These are phyloP conservation scores for Nidula niveotomentosa DNA, from an alignment of 1,284 basidiomycete genomes.

Conservation along the genomic window DNA sequence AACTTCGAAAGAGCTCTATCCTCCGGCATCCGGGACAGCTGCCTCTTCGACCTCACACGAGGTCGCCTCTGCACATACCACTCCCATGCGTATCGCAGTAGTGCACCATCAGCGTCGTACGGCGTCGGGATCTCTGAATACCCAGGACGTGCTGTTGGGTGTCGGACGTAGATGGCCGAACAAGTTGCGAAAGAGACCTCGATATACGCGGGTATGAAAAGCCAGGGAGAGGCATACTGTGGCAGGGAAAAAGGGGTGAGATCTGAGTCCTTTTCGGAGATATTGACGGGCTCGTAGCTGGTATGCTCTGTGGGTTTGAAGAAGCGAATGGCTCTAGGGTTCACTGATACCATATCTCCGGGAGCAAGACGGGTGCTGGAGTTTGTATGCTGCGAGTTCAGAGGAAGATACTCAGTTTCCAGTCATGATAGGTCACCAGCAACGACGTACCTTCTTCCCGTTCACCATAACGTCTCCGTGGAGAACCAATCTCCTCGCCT, in stretches of 20 bases:
- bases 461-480: constrained; percentile 91
- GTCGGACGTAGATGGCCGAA: constrained; percentile 91
- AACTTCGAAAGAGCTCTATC: constrained; percentile 42
- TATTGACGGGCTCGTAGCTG: constrained; percentile 26
- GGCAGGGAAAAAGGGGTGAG: constrained; percentile 88
- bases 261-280: constrained; percentile 6
- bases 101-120: constrained; percentile 90
- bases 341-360: constrained; percentile 92
- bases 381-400: constrained; percentile 64
- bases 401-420: constrained; percentile 2
- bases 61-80: constrained; percentile 82
- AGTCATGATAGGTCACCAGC: neutral
- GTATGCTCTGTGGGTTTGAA: constrained; percentile 45
- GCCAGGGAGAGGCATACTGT: constrained; percentile 84
- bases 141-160: constrained; percentile 91
- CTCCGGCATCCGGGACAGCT: constrained; percentile 70
- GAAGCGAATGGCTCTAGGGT: constrained; percentile 82
- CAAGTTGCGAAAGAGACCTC: constrained; percentile 92
- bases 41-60: constrained; percentile 67
- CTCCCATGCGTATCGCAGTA: constrained; percentile 88
- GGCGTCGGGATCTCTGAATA: constrained; percentile 95
- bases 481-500: constrained; percentile 84
- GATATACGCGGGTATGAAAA: constrained; percentile 96
- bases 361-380: constrained; percentile 91
- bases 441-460: constrained; percentile 73